phyloP scores from a whole-genome alignment of 2,329 filamentous ascomycete genomes.

The Gaeumannomyces tritici region DNA sequence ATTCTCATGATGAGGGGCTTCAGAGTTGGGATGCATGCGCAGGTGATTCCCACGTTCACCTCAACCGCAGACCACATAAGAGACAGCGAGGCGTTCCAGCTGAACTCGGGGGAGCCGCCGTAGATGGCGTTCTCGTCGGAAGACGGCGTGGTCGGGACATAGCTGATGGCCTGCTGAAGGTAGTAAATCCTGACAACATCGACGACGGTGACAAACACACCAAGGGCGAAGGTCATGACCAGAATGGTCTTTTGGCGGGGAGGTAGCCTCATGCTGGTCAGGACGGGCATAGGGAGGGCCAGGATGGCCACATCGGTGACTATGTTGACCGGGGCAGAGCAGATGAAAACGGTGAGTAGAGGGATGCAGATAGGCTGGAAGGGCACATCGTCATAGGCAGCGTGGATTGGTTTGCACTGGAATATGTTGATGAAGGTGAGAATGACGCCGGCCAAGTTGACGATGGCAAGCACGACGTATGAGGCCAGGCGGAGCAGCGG shows the following conservation, averaged over 20 bases:
- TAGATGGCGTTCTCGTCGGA: slow-evolving; percentile 33
- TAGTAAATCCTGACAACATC: slow-evolving; percentile 88
- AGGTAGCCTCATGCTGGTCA: slow-evolving; percentile 79
- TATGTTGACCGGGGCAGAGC: slow-evolving; percentile 82
- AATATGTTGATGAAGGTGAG: slow-evolving; percentile 77
- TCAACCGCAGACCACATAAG: slow-evolving; percentile 94
- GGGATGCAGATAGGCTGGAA: slow-evolving; percentile 54
- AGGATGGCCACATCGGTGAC: slow-evolving; percentile 84
- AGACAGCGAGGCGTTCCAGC: slow-evolving; percentile 71
- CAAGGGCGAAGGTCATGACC: slow-evolving; percentile 75
- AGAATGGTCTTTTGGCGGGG: slow-evolving; percentile 80
- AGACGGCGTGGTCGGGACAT: slow-evolving; percentile 25
- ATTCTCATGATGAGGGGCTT: slow-evolving; percentile 71
- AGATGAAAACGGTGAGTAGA: slow-evolving; percentile 53
- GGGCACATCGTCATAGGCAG: slow-evolving; percentile 53
- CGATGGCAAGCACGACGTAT: slow-evolving; percentile 66
- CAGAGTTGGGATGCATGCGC: slow-evolving; percentile 83
- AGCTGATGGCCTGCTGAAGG: slow-evolving; percentile 60
- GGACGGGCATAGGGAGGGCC: slow-evolving; percentile 76
- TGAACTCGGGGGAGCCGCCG: slow-evolving; percentile 42
- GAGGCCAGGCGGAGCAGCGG: slow-evolving; percentile 71
- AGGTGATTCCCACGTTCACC: slow-evolving; percentile 83
- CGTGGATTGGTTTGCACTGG: slow-evolving; percentile 61
- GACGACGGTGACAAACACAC: slow-evolving; percentile 78
- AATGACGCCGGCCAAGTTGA: slow-evolving; percentile 69